Evolutionary conservation across 2,329 filamentous ascomycete species (phyloP), one percentile per base, ranked within the genome.

Genomic region (Trichoderma koningiopsis): DNA sequence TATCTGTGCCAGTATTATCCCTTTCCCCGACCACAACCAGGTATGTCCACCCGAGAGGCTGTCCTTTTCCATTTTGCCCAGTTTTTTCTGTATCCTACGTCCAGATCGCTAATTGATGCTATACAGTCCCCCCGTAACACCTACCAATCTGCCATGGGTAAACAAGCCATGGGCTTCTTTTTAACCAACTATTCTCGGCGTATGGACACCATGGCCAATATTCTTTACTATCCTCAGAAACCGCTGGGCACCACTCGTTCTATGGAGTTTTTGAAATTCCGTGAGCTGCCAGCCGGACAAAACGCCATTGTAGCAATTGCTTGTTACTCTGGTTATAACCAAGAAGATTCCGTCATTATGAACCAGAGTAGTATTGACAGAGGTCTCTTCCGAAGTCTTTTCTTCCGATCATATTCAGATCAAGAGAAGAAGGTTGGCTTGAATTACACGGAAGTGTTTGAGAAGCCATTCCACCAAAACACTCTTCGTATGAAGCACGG

Each of bases 281-380:
- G 96, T 82, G 96, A 99, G 81, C 85, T 99, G 70, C 96, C 96
- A 22, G 96, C 96, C 19, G 96, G 96, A 3, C 96, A 99, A 80
- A 99, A 99, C 77, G 96, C 96, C 24, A 99, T 99, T 75, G 96
- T 99, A 14, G 96, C 96, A 52, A 99, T 99, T 81, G 90, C 94
- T 70, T 96, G 92, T 79, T 99, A 99, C 82, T 97, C 94, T 67
- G 96, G 96, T 70, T 99, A 99, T 85, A 99, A 99, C 81, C 96
- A 99, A 80, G 96, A 99, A 93, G 96, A 99, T 89, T 99, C 96
- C 74, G 95, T 99, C 74, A 97, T 99, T 76, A 98, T 99, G 96
- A 99, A 99, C 81, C 96, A 99, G 83, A 97, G 94, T 83, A 97
- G 94, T 81, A 98, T 99, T 76, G 96, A 99, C 80, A 92, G 96